Percentiles rank a stretch among this genome's conserved stretches.
These are phyloP conservation scores for Apiospora pterosperma DNA, from an alignment of 2,329 filamentous ascomycete genomes.

Conservation along the genomic window DNA sequence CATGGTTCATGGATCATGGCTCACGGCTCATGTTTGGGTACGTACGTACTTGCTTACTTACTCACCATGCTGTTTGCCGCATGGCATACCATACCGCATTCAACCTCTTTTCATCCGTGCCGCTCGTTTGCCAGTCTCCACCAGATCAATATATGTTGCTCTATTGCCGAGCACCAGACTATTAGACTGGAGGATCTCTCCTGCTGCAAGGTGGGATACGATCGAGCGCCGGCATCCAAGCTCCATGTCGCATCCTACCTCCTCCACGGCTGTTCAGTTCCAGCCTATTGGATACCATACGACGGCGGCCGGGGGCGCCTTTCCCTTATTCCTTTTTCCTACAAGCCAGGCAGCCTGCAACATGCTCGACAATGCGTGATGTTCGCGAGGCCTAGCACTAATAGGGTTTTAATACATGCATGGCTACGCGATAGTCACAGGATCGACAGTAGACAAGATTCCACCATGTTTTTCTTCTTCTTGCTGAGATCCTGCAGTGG, in stretches of 20 bases:
- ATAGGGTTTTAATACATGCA: background rate
- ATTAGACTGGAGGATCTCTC: background rate
- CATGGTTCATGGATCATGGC: background rate
- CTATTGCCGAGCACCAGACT: background rate
- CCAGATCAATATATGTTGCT: background rate
- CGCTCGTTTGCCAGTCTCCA: background rate
- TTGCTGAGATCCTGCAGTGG: background rate
- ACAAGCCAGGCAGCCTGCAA: background rate
- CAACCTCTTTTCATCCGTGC: background rate
- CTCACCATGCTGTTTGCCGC: too few species aligned
- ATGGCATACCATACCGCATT: constrained; percentile 2
- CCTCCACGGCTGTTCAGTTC: background rate
- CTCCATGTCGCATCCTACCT: background rate
- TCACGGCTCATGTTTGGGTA: background rate
- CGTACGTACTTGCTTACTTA: too few species aligned
- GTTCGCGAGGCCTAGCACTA: background rate
- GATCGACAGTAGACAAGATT: background rate
- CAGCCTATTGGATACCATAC: background rate
- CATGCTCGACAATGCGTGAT: background rate
- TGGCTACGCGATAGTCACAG: background rate
- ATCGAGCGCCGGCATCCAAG: background rate
- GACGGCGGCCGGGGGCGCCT: background rate
- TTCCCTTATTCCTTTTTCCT: background rate
- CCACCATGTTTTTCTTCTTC: background rate
- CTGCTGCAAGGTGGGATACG: background rate